Conservation (phyloP, 2,329 filamentous ascomycete genomes). For the Paecilomyces dactylethromorphus region DNA sequence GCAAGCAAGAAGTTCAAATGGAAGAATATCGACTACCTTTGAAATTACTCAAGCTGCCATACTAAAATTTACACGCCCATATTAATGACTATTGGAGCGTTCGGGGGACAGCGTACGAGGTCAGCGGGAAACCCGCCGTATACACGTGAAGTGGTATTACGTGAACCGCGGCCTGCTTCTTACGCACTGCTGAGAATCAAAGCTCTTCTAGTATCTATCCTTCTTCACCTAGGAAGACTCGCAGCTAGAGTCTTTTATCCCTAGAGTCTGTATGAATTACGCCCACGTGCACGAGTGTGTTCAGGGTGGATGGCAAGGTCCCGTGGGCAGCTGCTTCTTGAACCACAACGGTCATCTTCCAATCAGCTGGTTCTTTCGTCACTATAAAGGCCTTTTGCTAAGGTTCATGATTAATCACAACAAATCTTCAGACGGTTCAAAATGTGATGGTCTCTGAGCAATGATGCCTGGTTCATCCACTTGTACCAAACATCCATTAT, state of each 20-base stretch:
- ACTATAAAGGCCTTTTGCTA: no score
- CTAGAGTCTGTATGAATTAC: not conserved
- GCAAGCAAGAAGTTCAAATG: constrained; percentile 88
- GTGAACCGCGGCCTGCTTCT: not conserved
- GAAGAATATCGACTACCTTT: constrained; percentile 71
- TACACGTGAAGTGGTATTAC: not conserved
- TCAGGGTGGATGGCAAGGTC: not conserved
- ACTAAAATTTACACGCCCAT: not conserved
- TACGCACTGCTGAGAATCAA: not conserved
- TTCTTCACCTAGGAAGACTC: not conserved
- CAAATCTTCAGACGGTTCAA: no score
- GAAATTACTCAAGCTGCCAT: constrained; percentile 25
- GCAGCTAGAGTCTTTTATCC: not conserved
- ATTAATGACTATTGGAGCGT: not conserved
- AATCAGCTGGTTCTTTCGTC: no score
- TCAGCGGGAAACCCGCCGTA: not conserved
- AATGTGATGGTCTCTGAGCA: no score
- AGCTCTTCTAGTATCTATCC: not conserved
- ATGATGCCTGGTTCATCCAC: no score
- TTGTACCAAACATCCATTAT: no score
- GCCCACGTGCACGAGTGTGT: not conserved
- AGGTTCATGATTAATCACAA: no score
- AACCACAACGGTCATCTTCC: no score
- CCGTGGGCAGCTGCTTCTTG: no score
- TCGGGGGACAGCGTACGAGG: not conserved